Evolutionary conservation across 2,329 filamentous ascomycete genomes (phyloP).

Genomic region (Ilyonectria mors-panacis): DNA sequence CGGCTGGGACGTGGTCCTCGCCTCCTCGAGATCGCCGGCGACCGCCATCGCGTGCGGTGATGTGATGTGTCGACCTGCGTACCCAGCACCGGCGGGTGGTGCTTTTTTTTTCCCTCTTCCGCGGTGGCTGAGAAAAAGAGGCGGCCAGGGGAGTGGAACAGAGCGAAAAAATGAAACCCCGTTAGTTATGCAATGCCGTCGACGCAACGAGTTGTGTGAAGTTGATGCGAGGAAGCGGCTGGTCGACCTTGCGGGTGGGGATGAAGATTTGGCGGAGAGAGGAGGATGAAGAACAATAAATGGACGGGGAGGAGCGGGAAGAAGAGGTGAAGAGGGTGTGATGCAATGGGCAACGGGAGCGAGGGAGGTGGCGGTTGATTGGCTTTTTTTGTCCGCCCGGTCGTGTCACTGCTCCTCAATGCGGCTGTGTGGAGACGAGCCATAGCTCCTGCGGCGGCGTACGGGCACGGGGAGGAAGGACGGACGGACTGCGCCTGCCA

Average conservation of each 20-base stretch:
- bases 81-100: not conserved
- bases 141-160: not conserved
- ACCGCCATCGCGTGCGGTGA: conserved; percentile 16
- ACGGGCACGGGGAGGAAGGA: not conserved
- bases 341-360: conserved; percentile 2
- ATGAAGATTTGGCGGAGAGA: not conserved
- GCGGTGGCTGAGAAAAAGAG: not conserved
- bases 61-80: not conserved
- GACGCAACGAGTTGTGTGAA: not conserved
- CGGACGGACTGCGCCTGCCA: too few species aligned
- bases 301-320: not conserved
- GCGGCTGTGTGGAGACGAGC: not conserved
- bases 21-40: conserved; percentile 30
- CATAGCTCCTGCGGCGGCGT: too few species aligned
- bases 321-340: not conserved
- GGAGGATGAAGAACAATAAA: not conserved
- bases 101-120: not conserved
- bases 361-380: not conserved
- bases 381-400: conserved; percentile 5
- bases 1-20: conserved; percentile 15
- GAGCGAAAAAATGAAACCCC: not conserved
- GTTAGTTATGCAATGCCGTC: not conserved
- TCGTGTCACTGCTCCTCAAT: conserved; percentile 4
- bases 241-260: not conserved
- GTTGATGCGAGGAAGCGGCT: not conserved